Conservation (phyloP, 257 asterid genomes). For the Scutellaria minor region DNA sequence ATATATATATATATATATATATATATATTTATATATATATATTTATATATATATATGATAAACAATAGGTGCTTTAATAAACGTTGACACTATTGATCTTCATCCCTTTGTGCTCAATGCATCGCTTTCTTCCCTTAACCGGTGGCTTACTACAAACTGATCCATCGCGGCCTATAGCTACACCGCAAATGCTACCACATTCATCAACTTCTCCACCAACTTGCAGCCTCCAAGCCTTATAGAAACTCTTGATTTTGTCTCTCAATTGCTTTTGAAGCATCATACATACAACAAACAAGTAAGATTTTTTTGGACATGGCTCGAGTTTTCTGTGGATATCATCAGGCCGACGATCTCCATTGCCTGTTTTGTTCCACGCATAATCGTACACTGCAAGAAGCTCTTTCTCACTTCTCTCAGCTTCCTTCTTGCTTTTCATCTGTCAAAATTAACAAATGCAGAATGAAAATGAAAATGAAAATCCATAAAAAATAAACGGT, state of each 20-base stretch:
- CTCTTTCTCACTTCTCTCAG: constrained; percentile 56
- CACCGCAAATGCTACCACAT: too few relatives aligned
- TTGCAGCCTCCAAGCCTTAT: too few relatives aligned
- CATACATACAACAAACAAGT: too few relatives aligned
- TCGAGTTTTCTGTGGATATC: constrained; percentile 46
- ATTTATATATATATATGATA: too few relatives aligned
- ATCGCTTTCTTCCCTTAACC: constrained; percentile 53
- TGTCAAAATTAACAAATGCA: constrained; percentile 1
- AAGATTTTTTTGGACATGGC: too few relatives aligned
- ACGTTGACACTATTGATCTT: constrained; percentile 45
- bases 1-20: too few relatives aligned
- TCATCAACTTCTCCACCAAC: too few relatives aligned
- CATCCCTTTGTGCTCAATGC: constrained; percentile 62
- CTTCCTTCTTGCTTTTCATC: constrained; percentile 57
- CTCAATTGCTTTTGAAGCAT: too few relatives aligned
- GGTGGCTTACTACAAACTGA: constrained; percentile 50
- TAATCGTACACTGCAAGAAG: constrained; percentile 59
- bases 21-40: too few relatives aligned
- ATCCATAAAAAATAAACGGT: too few relatives aligned
- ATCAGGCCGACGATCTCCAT: constrained; percentile 57
- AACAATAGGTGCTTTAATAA: not conserved
- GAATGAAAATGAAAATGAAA: too few relatives aligned
- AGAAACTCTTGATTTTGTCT: constrained; percentile 37
- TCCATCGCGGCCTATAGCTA: constrained; percentile 27
- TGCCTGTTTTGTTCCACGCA: constrained; percentile 71